Conservation (phyloP, 1,284 basidiomycete genomes). For the Kwoniella shivajii region DNA sequence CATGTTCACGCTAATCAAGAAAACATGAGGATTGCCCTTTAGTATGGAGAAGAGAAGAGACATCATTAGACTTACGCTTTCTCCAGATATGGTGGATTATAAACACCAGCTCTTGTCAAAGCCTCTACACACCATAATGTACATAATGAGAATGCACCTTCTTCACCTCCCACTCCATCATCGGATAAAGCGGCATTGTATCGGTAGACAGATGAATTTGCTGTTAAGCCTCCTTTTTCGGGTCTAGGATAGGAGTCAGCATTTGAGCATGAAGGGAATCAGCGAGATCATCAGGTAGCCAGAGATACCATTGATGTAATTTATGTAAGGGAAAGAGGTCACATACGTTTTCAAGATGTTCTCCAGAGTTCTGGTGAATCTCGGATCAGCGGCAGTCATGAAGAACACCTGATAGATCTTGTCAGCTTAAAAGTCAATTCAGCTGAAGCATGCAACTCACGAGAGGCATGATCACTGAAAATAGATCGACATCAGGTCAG, state of each 20-base stretch:
- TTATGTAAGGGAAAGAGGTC: background rate
- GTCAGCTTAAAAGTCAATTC: conserved; percentile 46
- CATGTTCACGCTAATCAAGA: conserved; percentile 55
- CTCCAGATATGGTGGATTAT: conserved; percentile 66
- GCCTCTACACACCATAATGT: conserved; percentile 75
- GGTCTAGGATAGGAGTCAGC: conserved; percentile 53
- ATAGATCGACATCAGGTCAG: background rate
- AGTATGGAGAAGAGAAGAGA: background rate
- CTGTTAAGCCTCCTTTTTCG: conserved; percentile 82
- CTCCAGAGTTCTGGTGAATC: conserved; percentile 79
- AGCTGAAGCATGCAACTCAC: conserved; percentile 16
- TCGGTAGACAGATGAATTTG: conserved; percentile 62
- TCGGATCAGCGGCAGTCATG: conserved; percentile 74
- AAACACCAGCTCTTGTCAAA: conserved; percentile 77
- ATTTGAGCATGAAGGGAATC: background rate
- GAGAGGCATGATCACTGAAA: conserved; percentile 43
- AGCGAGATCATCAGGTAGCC: background rate
- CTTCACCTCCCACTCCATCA: conserved; percentile 90
- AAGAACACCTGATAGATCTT: conserved; percentile 67
- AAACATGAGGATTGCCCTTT: background rate
- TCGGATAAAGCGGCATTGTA: conserved; percentile 77
- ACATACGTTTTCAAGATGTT: conserved; percentile 68
- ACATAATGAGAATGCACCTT: conserved; percentile 63
- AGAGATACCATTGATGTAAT: background rate
- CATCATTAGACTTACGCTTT: conserved; percentile 58